Conservation (phyloP, 768 basidiomycete genomes). For the Coprinopsis strossmayeri region DNA sequence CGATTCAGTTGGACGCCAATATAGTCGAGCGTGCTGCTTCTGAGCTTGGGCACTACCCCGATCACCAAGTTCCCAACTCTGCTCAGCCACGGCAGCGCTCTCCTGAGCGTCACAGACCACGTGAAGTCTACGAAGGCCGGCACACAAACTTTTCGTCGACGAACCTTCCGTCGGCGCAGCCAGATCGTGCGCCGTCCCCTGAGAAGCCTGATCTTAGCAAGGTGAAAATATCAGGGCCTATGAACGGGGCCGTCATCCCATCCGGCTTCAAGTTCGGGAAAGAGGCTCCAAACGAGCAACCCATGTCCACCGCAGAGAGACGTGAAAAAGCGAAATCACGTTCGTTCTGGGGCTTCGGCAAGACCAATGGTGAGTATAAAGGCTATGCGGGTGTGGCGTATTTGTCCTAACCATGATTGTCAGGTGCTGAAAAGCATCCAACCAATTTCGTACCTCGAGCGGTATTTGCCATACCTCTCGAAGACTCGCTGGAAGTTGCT, state of each 20-base stretch:
- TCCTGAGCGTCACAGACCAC: constrained; percentile 48
- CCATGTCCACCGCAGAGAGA: constrained; percentile 46
- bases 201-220: constrained; percentile 48
- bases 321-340: constrained; percentile 90
- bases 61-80: constrained; percentile 32
- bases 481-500: constrained; percentile 84
- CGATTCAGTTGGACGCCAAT: constrained; percentile 30
- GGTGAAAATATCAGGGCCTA: constrained; percentile 85
- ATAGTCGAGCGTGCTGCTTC: constrained; percentile 63
- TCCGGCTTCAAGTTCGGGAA: constrained; percentile 89
- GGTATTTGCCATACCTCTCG: constrained; percentile 84
- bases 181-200: constrained; percentile 47
- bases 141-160: constrained; percentile 42
- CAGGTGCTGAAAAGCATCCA: constrained; percentile 30
- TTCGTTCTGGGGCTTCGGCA: constrained; percentile 90
- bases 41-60: constrained; percentile 76
- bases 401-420: constrained; percentile 13
- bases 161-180: constrained; percentile 43
- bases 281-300: constrained; percentile 41
- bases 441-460: constrained; percentile 49
- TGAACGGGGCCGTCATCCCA: constrained; percentile 81
- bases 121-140: constrained; percentile 44
- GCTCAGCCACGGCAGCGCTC: constrained; percentile 34
- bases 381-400: constrained; percentile 8
- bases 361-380: constrained; percentile 40